Base-by-base conservation (phyloP, 2,329 filamentous ascomycete genomes). In the Sporothrix globosa region DNA sequence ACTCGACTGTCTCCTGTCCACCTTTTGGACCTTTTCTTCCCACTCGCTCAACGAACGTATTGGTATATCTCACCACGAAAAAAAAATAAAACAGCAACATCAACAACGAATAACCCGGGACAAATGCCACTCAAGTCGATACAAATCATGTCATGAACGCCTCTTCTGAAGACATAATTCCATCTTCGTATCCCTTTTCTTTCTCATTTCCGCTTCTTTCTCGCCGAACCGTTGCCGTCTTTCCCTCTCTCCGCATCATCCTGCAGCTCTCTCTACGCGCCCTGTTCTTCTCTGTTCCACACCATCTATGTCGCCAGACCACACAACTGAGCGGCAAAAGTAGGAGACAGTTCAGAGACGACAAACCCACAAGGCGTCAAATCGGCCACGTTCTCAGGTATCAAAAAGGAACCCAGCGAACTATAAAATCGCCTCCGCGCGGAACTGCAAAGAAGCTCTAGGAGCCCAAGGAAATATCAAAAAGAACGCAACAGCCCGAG, bases 121-220 rank as follows among this genome's bases (percentile, higher is more conserved):
- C 34, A 30, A 7, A 14, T n/a, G 46, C 52, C 52, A 30, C 39
- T 30, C 52, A 58, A 34, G 39, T 30, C 17, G 14, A 46, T 30
- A 39, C 50, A 68, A 39, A 14, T 68, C 41, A 34, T 44, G 52
- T 56, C n/a, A 68, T 68, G 52, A 68, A 34, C 14, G 56, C 19
- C 9, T 61, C n/a, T 61, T 9, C 34, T 61, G 14, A 41, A 41
- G 14, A 61, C n/a, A 61, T 44, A 34, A 44, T 41, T 4, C 30
- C 50, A 9, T 19, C 48, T 41, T 67, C 46, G 6, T n/a, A 9
- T 48, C 30, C 44, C 50, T 13, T 48, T 19, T 54, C 50, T n/a
- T n/a, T 34, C 30, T n/a, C 54, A 17, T 34, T 24, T 7, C 41
- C 27, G 4, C 30, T 24, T 5, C 53, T 58, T 4, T 11, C 39